Base-by-base conservation (phyloP, 2,329 filamentous ascomycete genomes). In the Stromatinia cepivora region DNA sequence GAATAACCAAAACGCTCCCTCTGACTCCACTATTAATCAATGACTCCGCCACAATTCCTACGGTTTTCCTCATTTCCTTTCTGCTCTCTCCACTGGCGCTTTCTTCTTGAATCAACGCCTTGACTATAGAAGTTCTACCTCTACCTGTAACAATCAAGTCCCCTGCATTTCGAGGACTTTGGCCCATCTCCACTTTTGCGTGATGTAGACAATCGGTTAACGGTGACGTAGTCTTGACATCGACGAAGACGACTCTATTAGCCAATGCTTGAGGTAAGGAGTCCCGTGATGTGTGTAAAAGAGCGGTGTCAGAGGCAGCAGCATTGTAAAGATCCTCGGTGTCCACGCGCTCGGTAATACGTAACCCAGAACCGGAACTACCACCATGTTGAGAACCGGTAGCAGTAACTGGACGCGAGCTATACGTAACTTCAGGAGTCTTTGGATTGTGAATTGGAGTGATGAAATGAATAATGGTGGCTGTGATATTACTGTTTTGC, bases 401-500 rank as follows among this genome's bases (percentile, higher is more conserved):
- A 28, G 50, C 39, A 36, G 68, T 61, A 10, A 36, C 62, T 56
- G 67, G 59, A 20, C 61, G 61, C 52, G 52, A 66, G 28, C 20
- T 22, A 45, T 65, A 42, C n/a, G 20, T 52, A n/a, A 66, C 59
- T n/a, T 73, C 70, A 9, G 70, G 61, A 34, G 58, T n/a, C 61
- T 73, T 74, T 22, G 76, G 72, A 11, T 52, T 66, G 11, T 74
- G 69, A 22, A 75, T 67, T 22, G 74, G 74, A 20, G 70, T 72
- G 69, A 79, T 80, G 36, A 92, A 83, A 71, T 89, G 88, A 1
- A 91, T 82, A 45, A 97, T 85, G 0, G 92, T 94, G 0, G 89
- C 92, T 0, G 92, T 94, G 36, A 97, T 88, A 56, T 91, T 87
- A 5, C 87, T 85, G 75, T 93, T 95, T 78, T 90, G 88, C 0